Conservation (phyloP, 768 basidiomycete genomes). For the Boletus coccyginus region DNA sequence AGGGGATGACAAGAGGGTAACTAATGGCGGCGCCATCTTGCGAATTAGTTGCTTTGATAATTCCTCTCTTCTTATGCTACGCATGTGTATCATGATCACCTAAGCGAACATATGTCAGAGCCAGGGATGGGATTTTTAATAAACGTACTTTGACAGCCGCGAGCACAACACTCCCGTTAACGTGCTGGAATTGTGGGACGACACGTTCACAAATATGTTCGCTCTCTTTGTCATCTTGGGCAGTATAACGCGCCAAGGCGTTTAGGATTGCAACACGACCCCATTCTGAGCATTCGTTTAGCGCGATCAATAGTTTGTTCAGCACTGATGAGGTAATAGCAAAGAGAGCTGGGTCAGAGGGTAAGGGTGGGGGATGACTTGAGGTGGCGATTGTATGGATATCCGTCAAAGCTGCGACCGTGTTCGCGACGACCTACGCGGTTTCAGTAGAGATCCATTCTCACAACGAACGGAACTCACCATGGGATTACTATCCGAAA, state of each 20-base stretch:
- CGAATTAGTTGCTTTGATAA: constrained; percentile 80
- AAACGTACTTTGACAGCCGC: constrained; percentile 83
- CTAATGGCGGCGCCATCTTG: constrained; percentile 97
- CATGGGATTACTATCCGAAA: constrained; percentile 97
- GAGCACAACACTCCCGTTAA: constrained; percentile 94
- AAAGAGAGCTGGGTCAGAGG: constrained; percentile 69
- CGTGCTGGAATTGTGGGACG: constrained; percentile 97
- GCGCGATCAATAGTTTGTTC: constrained; percentile 87
- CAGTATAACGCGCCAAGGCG: constrained; percentile 78
- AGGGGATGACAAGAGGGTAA: constrained; percentile 93
- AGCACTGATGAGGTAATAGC: constrained; percentile 79
- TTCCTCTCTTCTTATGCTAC: constrained; percentile 75
- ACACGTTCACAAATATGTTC: constrained; percentile 99
- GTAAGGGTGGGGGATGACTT: constrained; percentile 45
- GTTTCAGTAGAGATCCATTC: neutral
- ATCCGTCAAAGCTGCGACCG: constrained; percentile 88
- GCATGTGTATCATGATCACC: constrained; percentile 99
- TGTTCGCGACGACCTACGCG: constrained; percentile 91
- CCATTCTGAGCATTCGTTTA: constrained; percentile 99
- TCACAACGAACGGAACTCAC: constrained; percentile 39
- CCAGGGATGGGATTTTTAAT: neutral
- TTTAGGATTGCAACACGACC: constrained; percentile 92
- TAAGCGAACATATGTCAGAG: constrained; percentile 27
- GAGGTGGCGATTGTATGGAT: constrained; percentile 76
- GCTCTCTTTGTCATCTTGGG: constrained; percentile 89